Conservation (phyloP, 2,329 filamentous ascomycete genomes). For the Fusarium coffeatum region DNA sequence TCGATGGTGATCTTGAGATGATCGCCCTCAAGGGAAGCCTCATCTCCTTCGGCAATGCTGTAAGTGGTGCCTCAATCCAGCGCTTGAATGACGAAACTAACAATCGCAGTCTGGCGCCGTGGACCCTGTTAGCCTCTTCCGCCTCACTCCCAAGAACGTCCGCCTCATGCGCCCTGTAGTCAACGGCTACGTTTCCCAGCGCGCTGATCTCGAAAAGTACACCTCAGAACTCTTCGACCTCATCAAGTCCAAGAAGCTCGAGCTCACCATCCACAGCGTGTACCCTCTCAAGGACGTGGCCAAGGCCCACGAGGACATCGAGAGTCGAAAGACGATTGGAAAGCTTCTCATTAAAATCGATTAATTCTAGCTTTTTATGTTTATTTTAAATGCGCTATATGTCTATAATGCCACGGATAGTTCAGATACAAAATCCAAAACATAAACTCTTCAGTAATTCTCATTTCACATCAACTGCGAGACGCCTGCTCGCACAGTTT, state of each 20-base stretch:
- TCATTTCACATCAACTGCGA: conserved; percentile 25
- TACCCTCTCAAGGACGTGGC: conserved; percentile 81
- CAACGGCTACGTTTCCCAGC: conserved; percentile 75
- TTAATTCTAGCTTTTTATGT: conserved; percentile 40
- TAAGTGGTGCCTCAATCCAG: conserved; percentile 52
- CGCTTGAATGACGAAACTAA: conserved; percentile 18
- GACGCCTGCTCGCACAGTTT: conserved; percentile 31
- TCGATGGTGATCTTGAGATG: conserved; percentile 79
- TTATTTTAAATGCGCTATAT: conserved; percentile 34
- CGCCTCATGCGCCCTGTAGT: conserved; percentile 81
- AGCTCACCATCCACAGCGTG: conserved; percentile 78
- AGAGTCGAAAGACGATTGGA: conserved; percentile 83
- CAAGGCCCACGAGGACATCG: conserved; percentile 80
- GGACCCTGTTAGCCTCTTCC: conserved; percentile 69
- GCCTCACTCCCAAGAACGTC: conserved; percentile 78
- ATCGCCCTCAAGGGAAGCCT: conserved; percentile 82
- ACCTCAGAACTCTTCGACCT: conserved; percentile 78
- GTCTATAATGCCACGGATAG: conserved; percentile 42
- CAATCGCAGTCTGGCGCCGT: conserved; percentile 71
- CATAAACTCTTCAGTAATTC: conserved; percentile 23
- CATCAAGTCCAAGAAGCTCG: conserved; percentile 75
- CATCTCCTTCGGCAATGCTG: conserved; percentile 83
- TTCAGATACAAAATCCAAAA: conserved; percentile 37
- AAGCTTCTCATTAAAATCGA: conserved; percentile 81
- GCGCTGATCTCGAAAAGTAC: conserved; percentile 78